Base-by-base conservation (phyloP, 2,329 filamentous ascomycete genomes). In the Hyphodiscus sp. region DNA sequence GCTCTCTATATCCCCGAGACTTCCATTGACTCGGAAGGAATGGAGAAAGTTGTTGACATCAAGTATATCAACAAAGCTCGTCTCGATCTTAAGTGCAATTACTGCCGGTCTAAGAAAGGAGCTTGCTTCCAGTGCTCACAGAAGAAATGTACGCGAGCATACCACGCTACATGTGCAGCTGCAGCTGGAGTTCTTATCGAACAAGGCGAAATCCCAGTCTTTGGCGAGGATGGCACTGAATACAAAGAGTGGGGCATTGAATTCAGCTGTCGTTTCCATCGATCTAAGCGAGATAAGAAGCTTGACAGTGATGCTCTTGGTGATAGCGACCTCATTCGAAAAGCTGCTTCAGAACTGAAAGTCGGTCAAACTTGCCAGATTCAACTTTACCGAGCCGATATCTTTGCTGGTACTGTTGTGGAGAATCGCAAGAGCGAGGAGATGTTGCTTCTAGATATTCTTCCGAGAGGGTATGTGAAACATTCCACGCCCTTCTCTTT, bases 111-210 rank as follows among this genome's bases (percentile, higher is more conserved):
- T 30, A 95, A 94, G 70, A 88, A 87, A 53, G 94, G 94, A n/a
- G 90, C 90, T 16, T 96, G 92, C 72, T 95, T 99, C 73, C 92
- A 97, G 70, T 99, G 94, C 71, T 95, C 90, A 1, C 86, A 90
- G 62, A 92, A 91, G 74, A 97, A 96, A 69, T 99, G 94, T 65
- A 87, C 89, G 3, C 80, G 94, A 59, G 87, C 92, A 9, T 99
- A 96, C 71, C 94, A 99, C 68, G 89, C 92, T 16, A 97, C 91
- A 1, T 99, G 94, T 68, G 94, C 94, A 2, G 86, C 91, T 8
- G 85, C 92, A 20, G 92, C 91, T 38, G 94, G 94, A 53, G 91
- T 96, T 1, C 88, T 95, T 67, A 85, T 96, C 47, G 92, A 99
- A 67, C 83, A 90, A 63, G 89, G 89, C 29, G 83, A 90, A 38